Conservation (phyloP, 2,329 filamentous ascomycete genomes). For the Fusarium sublunatum region DNA sequence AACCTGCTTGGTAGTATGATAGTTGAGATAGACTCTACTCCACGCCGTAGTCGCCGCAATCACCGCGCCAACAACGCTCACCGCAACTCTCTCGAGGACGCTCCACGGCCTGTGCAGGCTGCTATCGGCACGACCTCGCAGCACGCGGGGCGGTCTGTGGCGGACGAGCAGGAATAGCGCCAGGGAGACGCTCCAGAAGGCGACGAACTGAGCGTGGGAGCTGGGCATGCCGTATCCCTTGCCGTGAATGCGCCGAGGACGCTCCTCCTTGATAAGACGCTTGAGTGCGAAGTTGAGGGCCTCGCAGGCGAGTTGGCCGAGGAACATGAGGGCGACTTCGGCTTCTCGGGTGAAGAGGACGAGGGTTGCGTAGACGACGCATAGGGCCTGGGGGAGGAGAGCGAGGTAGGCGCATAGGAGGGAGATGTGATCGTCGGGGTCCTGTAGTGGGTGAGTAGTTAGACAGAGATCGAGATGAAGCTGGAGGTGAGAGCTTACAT, state of each 20-base stretch:
- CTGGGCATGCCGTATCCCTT: slow-evolving; percentile 98
- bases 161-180: slow-evolving; percentile 85
- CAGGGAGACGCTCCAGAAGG: slow-evolving; percentile 89
- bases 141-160: slow-evolving; percentile 68
- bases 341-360: slow-evolving; percentile 91
- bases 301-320: slow-evolving; percentile 91
- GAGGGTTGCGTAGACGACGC: slow-evolving; percentile 88
- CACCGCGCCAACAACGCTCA: slow-evolving; percentile 65
- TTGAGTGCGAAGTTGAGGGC: slow-evolving; percentile 91
- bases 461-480: not conserved
- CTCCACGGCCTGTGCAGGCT: slow-evolving; percentile 62
- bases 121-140: slow-evolving; percentile 9
- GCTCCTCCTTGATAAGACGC: slow-evolving; percentile 89
- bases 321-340: slow-evolving; percentile 90
- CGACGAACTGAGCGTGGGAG: slow-evolving; percentile 94
- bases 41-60: slow-evolving; percentile 77
- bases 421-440: slow-evolving; percentile 85
- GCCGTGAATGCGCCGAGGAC: slow-evolving; percentile 83
- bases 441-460: slow-evolving; percentile 63
- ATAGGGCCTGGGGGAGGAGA: slow-evolving; percentile 90
- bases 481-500: slow-evolving; percentile 67
- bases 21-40: slow-evolving; percentile 90
- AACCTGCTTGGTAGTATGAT: slow-evolving; percentile 91
- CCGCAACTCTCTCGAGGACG: slow-evolving; percentile 67
- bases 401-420: slow-evolving; percentile 93